Evolutionary conservation across 805 yeast species (phyloP).

Genomic region (Myxozyma sirexii): DNA sequence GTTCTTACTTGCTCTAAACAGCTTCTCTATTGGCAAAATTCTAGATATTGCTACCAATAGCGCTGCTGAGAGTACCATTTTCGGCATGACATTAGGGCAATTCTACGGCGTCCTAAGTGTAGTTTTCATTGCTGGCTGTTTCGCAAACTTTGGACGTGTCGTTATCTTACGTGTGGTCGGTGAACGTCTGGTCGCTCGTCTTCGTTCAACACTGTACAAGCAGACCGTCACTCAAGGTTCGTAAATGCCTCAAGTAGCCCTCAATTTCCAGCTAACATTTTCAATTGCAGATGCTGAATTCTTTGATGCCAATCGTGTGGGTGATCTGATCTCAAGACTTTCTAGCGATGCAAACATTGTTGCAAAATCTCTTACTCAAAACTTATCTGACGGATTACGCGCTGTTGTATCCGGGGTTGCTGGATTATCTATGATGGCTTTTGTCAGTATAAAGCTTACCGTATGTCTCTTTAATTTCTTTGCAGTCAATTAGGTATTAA

Average conservation of each 20-base stretch:
- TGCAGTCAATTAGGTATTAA: background rate
- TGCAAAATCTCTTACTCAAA: slow-evolving; percentile 81
- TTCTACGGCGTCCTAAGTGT: slow-evolving; percentile 66
- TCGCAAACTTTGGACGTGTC: slow-evolving; percentile 81
- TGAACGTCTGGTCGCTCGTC: slow-evolving; percentile 81
- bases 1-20: background rate
- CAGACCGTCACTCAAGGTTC: slow-evolving; percentile 67
- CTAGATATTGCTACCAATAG: slow-evolving; percentile 65
- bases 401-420: slow-evolving; percentile 80
- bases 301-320: slow-evolving; percentile 85
- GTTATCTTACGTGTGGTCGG: slow-evolving; percentile 76
- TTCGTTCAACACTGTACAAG: slow-evolving; percentile 74
- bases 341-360: slow-evolving; percentile 89
- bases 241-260: too few species aligned
- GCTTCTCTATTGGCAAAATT: slow-evolving; percentile 71
- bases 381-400: slow-evolving; percentile 88
- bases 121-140: slow-evolving; percentile 71
- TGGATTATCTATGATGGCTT: slow-evolving; percentile 89
- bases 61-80: slow-evolving; percentile 43
- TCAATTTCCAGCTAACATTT: background rate
- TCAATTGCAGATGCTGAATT: slow-evolving; percentile 67
- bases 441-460: slow-evolving; percentile 80
- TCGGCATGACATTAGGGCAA: slow-evolving; percentile 63
- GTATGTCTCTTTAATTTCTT: slow-evolving; percentile 40
- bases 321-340: slow-evolving; percentile 86